A percentile compares a stretch with the other conserved stretches of the same genome.
phyloP scores from a whole-genome alignment of 2,329 filamentous ascomycete genomes.

The Onygenales sp. region DNA sequence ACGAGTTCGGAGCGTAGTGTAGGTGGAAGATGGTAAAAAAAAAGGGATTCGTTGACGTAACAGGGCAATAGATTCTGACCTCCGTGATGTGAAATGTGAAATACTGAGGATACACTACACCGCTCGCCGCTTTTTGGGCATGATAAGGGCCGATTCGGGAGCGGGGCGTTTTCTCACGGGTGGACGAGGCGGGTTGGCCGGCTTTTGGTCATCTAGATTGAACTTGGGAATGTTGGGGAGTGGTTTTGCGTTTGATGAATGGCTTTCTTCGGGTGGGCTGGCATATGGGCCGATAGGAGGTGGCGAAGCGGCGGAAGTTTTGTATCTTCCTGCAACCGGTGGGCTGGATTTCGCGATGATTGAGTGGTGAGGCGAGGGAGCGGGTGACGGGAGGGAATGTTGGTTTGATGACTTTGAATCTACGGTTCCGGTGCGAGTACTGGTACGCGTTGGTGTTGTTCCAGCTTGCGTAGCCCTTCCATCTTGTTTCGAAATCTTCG shows the following conservation, averaged over 20 bases:
- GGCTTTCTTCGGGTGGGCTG: neutral
- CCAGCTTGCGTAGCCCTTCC: neutral
- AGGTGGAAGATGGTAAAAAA: no score
- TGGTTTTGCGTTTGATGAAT: neutral
- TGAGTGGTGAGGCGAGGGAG: slow-evolving; percentile 1
- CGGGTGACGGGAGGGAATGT: slow-evolving; percentile 1
- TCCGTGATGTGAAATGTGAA: neutral
- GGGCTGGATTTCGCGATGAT: neutral
- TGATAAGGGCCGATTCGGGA: slow-evolving; percentile 22
- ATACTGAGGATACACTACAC: neutral
- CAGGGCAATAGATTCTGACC: neutral
- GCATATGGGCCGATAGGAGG: neutral
- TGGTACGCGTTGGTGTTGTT: neutral
- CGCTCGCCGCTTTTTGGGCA: slow-evolving; percentile 20
- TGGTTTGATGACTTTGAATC: slow-evolving; percentile 21
- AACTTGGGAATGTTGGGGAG: neutral
- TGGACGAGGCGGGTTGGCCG: slow-evolving; percentile 9
- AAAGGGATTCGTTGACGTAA: neutral
- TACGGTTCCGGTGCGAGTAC: slow-evolving; percentile 12
- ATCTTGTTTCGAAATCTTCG: neutral
- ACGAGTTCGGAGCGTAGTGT: no score
- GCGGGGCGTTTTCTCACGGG: slow-evolving; percentile 20
- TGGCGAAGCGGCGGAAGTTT: neutral
- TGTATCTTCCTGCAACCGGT: neutral
- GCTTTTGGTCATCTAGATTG: neutral